phyloP scores from a whole-genome alignment of 148 eudicot genomes.

The Fallopia convolvulus region DNA sequence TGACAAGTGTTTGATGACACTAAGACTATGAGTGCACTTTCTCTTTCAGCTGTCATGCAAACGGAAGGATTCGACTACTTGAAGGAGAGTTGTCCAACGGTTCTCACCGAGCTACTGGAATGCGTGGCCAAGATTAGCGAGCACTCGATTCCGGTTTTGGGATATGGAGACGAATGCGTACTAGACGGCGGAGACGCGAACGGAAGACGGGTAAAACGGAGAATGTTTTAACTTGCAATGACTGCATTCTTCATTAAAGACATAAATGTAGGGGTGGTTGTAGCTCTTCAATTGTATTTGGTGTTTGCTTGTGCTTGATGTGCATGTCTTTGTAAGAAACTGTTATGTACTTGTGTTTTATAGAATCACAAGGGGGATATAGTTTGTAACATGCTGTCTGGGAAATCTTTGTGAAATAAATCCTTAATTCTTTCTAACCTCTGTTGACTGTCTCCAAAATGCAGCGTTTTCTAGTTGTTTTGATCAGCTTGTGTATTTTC shows the following conservation, averaged over 20 bases:
- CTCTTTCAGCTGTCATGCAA: constrained; percentile 86
- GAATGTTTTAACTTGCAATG: constrained; percentile 24
- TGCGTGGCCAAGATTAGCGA: constrained; percentile 60
- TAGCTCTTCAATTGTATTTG: background rate
- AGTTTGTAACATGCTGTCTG: background rate
- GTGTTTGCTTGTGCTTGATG: background rate
- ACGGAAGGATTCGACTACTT: constrained; percentile 90
- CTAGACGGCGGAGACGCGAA: constrained; percentile 62
- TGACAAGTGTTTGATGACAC: background rate
- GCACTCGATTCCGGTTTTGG: constrained; percentile 41
- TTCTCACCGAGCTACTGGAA: constrained; percentile 68
- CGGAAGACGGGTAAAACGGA: constrained; percentile 84
- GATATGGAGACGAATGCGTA: constrained; percentile 33
- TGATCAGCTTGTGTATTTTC: too few relatives aligned
- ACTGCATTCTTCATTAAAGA: too few relatives aligned
- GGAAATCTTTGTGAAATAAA: background rate
- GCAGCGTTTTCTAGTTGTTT: background rate
- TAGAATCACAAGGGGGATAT: background rate
- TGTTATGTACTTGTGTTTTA: background rate
- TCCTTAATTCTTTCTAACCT: background rate
- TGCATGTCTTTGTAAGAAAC: background rate
- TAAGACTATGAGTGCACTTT: background rate
- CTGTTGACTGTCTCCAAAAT: background rate
- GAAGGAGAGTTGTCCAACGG: constrained; percentile 75
- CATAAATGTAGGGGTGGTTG: too few relatives aligned